Percentiles rank a stretch among this genome's conserved stretches.
These are phyloP conservation scores for Diaporthe velutina DNA, from an alignment of 2,329 filamentous ascomycete species.

Conservation along the genomic window DNA sequence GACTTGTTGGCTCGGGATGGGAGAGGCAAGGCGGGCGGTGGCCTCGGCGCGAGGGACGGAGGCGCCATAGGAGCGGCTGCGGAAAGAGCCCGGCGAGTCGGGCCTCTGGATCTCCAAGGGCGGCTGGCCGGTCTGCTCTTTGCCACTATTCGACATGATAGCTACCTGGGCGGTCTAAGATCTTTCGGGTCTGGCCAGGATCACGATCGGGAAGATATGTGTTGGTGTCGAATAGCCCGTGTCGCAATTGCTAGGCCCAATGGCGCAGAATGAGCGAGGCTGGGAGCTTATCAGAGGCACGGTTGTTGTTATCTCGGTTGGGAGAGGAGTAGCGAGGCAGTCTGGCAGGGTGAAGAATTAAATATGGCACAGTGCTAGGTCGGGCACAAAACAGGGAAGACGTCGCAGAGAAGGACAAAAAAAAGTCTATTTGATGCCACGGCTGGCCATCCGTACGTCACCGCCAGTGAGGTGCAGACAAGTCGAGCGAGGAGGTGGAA, in stretches of 20 bases:
- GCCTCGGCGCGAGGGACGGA: conserved; percentile 70
- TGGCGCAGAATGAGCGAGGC: conserved; percentile 25
- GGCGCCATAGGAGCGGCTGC: conserved; percentile 60
- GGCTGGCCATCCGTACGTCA: conserved; percentile 15
- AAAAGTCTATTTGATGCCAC: conserved; percentile 10
- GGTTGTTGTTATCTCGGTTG: conserved; percentile 16
- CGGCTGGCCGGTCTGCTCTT: conserved; percentile 46
- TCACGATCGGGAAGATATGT: background rate
- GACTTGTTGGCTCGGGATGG: conserved; percentile 61
- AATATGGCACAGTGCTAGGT: conserved; percentile 22
- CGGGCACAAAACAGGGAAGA: conserved; percentile 13
- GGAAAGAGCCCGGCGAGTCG: conserved; percentile 61
- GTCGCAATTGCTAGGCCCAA: conserved; percentile 17
- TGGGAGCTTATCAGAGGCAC: conserved; percentile 31
- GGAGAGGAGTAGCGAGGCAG: background rate
- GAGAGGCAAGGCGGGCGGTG: conserved; percentile 72
- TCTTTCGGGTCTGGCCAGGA: conserved; percentile 1
- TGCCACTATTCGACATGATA: conserved; percentile 46
- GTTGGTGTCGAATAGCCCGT: conserved; percentile 13
- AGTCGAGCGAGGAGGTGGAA: background rate
- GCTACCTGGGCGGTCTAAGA: conserved; percentile 4
- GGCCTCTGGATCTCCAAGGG: conserved; percentile 56
- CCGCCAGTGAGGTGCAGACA: conserved; percentile 30
- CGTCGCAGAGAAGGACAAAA: background rate
- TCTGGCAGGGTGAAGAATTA: conserved; percentile 16